These are phyloP conservation scores for Colletotrichum australisinense DNA, from an alignment of 2,329 filamentous ascomycete species.

Conservation along the genomic window DNA sequence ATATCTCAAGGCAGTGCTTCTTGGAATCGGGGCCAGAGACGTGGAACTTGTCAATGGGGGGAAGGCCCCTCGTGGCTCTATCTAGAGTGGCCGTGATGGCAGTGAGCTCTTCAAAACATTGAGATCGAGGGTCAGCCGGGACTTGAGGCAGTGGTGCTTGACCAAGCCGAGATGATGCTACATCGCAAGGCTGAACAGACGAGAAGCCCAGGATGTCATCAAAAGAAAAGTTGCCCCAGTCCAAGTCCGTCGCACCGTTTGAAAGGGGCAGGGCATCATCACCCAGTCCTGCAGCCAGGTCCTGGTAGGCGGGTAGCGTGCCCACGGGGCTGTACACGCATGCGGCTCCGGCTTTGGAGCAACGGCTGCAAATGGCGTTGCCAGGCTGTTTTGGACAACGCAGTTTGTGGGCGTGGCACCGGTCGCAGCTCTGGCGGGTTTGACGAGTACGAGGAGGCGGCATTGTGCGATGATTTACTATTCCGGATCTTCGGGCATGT, in stretches of 20 bases:
- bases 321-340: slow-evolving; percentile 56
- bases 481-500: background rate
- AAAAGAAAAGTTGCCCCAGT: slow-evolving; percentile 22
- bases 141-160: background rate
- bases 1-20: slow-evolving; percentile 39
- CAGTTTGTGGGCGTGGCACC: slow-evolving; percentile 60
- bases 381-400: slow-evolving; percentile 54
- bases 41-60: slow-evolving; percentile 18
- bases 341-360: slow-evolving; percentile 50
- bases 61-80: slow-evolving; percentile 6
- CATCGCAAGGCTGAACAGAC: background rate
- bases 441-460: slow-evolving; percentile 10
- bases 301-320: slow-evolving; percentile 39
- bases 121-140: background rate
- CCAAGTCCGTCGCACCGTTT: background rate
- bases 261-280: background rate
- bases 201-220: background rate
- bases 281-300: slow-evolving; percentile 13
- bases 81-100: slow-evolving; percentile 6
- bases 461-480: background rate
- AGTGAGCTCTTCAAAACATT: slow-evolving; percentile 14
- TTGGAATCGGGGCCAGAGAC: slow-evolving; percentile 41
- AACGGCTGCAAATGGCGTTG: slow-evolving; percentile 51
- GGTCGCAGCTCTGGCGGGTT: slow-evolving; percentile 51
- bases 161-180: background rate